Percentiles rank a stretch among this genome's conserved stretches.
phyloP scores from a whole-genome alignment of 257 asterid genomes.

The Solanum ossicruentum region DNA sequence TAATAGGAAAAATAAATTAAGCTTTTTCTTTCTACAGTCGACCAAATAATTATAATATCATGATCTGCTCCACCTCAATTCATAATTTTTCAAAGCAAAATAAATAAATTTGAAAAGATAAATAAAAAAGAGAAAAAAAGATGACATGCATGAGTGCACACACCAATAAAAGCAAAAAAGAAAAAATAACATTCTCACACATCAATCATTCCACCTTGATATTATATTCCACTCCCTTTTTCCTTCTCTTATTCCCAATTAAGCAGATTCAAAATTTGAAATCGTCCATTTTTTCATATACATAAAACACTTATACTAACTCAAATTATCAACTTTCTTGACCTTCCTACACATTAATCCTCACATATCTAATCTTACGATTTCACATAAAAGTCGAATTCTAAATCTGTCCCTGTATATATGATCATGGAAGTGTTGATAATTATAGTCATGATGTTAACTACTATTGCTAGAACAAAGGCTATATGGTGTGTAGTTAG shows the following conservation, averaged over 20 bases:
- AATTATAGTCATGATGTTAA: background rate
- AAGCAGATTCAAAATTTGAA: background rate
- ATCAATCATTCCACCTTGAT: background rate
- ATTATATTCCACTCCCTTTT: background rate
- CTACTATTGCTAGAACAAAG: background rate
- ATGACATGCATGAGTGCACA: background rate
- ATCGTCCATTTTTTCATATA: background rate
- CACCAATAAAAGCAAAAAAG: background rate
- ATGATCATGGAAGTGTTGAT: conserved; percentile 6
- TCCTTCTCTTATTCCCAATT: background rate
- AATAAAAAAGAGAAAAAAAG: background rate
- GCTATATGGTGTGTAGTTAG: conserved; percentile 76
- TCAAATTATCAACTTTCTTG: background rate
- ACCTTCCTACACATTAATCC: background rate
- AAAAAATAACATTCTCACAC: background rate
- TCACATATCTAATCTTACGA: background rate
- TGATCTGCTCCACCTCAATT: background rate
- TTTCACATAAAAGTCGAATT: background rate
- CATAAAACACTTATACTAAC: background rate
- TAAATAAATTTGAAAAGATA: background rate
- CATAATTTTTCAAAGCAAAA: background rate
- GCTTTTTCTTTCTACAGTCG: background rate
- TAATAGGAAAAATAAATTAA: background rate
- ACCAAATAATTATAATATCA: accelerated
- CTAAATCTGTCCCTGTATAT: background rate